Conservation (phyloP, 805 yeast species). For the Schwanniomyces yamadae region DNA sequence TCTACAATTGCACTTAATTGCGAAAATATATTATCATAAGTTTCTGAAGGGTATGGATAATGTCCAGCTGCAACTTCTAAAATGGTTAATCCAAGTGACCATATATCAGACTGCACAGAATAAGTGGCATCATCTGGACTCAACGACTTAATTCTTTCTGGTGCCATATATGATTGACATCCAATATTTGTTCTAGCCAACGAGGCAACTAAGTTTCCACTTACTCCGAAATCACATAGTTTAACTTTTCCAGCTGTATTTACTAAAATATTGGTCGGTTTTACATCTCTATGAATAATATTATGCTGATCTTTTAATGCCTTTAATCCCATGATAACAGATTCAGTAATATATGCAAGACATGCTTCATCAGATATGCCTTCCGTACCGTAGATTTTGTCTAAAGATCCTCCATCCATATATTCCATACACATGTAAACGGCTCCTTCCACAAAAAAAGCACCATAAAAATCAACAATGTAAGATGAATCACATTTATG, state of each 20-base stretch:
- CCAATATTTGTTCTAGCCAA: slow-evolving; percentile 95
- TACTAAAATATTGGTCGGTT: slow-evolving; percentile 90
- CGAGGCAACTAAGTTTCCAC: slow-evolving; percentile 92
- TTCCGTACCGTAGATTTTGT: slow-evolving; percentile 67
- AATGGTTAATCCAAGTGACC: slow-evolving; percentile 91
- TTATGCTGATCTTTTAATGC: slow-evolving; percentile 86
- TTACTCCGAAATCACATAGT: slow-evolving; percentile 93
- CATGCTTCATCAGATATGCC: slow-evolving; percentile 68
- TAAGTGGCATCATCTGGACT: slow-evolving; percentile 78
- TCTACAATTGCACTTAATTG: slow-evolving; percentile 96
- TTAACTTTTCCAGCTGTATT: slow-evolving; percentile 83
- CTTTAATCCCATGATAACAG: slow-evolving; percentile 77
- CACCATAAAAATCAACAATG: slow-evolving; percentile 96
- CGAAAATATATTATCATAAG: slow-evolving; percentile 83
- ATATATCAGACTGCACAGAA: slow-evolving; percentile 90
- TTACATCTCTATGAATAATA: slow-evolving; percentile 93
- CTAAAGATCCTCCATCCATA: slow-evolving; percentile 96
- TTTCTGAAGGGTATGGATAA: slow-evolving; percentile 96
- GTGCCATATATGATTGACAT: slow-evolving; percentile 98
- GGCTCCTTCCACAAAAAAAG: slow-evolving; percentile 95
- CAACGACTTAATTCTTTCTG: slow-evolving; percentile 81
- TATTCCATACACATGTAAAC: slow-evolving; percentile 98
- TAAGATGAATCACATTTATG: slow-evolving; percentile 89
- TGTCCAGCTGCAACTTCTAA: slow-evolving; percentile 86
- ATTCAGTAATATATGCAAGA: slow-evolving; percentile 74